phyloP scores from a whole-genome alignment of 306 rosid genomes.

The Prunus salicina region DNA sequence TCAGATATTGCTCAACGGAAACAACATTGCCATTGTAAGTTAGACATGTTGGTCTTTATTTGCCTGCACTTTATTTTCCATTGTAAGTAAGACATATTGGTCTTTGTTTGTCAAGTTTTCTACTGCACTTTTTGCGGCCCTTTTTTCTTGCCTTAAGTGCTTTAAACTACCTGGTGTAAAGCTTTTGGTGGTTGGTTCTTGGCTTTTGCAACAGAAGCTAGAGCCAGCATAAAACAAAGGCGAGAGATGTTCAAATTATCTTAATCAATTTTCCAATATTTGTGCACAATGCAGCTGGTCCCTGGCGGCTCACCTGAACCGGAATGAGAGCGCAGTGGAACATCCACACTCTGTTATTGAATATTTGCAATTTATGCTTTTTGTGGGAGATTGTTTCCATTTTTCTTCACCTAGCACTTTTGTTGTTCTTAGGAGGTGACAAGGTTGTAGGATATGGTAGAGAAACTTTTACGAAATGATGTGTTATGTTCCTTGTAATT shows the following conservation, averaged over 20 bases:
- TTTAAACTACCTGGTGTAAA: not conserved
- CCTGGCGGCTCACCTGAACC: slow-evolving; percentile 88
- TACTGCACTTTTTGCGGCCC: not conserved
- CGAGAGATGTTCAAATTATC: not conserved
- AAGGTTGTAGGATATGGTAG: slow-evolving; percentile 22
- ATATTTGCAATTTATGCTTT: slow-evolving; percentile 7
- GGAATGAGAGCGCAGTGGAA: slow-evolving; percentile 40
- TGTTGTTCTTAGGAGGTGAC: not conserved
- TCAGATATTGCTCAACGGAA: slow-evolving; percentile 92
- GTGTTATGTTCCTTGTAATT: not conserved
- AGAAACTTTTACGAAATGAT: not conserved
- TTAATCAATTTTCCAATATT: not conserved
- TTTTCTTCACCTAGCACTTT: not conserved
- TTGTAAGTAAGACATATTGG: not conserved
- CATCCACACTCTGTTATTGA: slow-evolving; percentile 7
- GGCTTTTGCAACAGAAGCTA: not conserved
- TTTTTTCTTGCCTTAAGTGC: not conserved
- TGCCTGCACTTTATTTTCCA: not conserved
- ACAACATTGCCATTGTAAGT: slow-evolving; percentile 99
- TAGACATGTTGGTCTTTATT: not conserved
- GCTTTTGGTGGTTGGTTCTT: not conserved
- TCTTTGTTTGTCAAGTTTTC: not conserved
- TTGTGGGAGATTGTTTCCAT: slow-evolving; percentile 22
- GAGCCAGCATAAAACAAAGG: not conserved
- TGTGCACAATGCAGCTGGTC: slow-evolving; percentile 58